A percentile compares a stretch with the other conserved stretches of the same genome.
Evolutionary conservation across 2,329 filamentous ascomycete species (phyloP).

Genomic region (Botrytis galanthina): DNA sequence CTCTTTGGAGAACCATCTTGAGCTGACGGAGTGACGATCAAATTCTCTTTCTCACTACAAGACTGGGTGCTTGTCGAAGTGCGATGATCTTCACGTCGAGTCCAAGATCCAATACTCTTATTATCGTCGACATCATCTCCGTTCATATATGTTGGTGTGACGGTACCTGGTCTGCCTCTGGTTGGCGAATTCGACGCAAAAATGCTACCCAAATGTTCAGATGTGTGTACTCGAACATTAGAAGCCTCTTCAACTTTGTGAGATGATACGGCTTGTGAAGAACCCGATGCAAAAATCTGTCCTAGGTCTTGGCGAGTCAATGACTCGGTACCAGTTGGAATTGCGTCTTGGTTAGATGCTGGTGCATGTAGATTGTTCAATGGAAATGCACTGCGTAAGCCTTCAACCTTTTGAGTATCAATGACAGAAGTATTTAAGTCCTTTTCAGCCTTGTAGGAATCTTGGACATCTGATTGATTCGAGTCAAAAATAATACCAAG

Average conservation of each 20-base stretch:
- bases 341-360: neutral
- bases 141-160: neutral
- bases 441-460: neutral
- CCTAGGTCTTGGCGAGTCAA: neutral
- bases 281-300: neutral
- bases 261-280: neutral
- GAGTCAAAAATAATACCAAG: neutral
- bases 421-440: no score
- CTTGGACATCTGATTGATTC: neutral
- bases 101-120: slow-evolving; percentile 5
- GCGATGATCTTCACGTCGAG: neutral
- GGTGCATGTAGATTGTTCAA: neutral
- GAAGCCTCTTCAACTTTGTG: neutral
- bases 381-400: neutral
- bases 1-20: slow-evolving; percentile 25
- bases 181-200: slow-evolving; percentile 4
- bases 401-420: neutral
- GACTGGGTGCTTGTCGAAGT: slow-evolving; percentile 11
- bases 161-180: neutral
- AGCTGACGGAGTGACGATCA: slow-evolving; percentile 22
- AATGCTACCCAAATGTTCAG: slow-evolving; percentile 1
- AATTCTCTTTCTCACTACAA: slow-evolving; percentile 3
- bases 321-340: neutral
- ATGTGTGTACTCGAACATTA: neutral
- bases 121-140: slow-evolving; percentile 4